Evolutionary conservation across 2,329 filamentous ascomycete genomes (phyloP).

Genomic region (Fusarium mundagurra): DNA sequence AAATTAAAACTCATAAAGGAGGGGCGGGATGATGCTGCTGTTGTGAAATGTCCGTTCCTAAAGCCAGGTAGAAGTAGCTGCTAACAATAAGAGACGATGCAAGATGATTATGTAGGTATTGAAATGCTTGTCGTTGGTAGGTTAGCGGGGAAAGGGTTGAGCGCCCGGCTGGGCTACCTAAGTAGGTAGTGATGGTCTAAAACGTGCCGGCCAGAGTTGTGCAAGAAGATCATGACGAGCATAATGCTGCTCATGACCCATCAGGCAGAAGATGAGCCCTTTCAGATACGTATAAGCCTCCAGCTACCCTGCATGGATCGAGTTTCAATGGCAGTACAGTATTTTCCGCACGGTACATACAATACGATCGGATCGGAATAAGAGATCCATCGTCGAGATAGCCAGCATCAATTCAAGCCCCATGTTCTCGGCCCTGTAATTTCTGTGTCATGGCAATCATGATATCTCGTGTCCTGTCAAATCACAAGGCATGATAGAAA

Average conservation of each 20-base stretch:
- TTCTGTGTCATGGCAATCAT: conserved; percentile 6
- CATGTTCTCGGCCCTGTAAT: conserved; percentile 3
- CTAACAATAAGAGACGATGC: not conserved
- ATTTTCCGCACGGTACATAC: not conserved
- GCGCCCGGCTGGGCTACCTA: not conserved
- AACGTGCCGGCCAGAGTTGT: conserved; percentile 1
- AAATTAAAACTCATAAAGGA: conserved; percentile 17
- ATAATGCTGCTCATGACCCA: conserved; percentile 1
- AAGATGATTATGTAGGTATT: not conserved
- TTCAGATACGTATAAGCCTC: not conserved
- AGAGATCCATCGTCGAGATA: conserved; percentile 5
- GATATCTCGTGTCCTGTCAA: conserved; percentile 13
- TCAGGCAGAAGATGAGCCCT: not conserved
- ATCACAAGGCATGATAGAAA: conserved; percentile 6
- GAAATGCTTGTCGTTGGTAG: not conserved
- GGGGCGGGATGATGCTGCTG: conserved; percentile 32
- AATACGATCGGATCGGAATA: conserved; percentile 27
- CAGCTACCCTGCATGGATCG: conserved; percentile 3
- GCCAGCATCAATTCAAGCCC: conserved; percentile 7
- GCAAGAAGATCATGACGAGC: conserved; percentile 29
- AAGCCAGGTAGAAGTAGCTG: not conserved
- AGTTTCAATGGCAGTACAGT: not conserved
- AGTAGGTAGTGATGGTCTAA: not conserved
- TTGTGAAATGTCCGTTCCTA: conserved; percentile 10
- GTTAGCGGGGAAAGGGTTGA: not conserved